phyloP scores from a whole-genome alignment of 805 yeast genomes.

The Cyberlindnera veronae region DNA sequence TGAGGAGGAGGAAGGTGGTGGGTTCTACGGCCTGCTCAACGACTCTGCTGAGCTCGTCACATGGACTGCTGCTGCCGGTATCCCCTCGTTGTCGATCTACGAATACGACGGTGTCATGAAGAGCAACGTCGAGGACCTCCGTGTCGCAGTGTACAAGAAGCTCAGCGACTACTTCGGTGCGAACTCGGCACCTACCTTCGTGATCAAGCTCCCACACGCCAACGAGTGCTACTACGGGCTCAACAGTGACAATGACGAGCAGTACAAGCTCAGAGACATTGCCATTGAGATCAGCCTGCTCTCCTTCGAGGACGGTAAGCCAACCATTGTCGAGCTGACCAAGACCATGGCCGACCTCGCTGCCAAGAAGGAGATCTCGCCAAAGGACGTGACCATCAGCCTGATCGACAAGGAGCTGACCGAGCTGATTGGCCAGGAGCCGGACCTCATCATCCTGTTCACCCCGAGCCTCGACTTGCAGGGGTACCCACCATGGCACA shows the following conservation, averaged over 20 bases:
- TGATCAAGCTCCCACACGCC: slow-evolving; percentile 64
- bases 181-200: slow-evolving; percentile 57
- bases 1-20: slow-evolving; percentile 86
- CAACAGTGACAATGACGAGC: slow-evolving; percentile 31
- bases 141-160: slow-evolving; percentile 52
- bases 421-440: slow-evolving; percentile 84
- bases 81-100: slow-evolving; percentile 66
- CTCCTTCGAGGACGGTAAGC: slow-evolving; percentile 80
- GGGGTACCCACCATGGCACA: slow-evolving; percentile 98
- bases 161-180: slow-evolving; percentile 74
- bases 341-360: slow-evolving; percentile 80
- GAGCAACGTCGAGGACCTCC: slow-evolving; percentile 50
- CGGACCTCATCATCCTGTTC: slow-evolving; percentile 81
- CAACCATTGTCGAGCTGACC: slow-evolving; percentile 84
- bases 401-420: slow-evolving; percentile 70
- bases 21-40: slow-evolving; percentile 73
- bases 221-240: slow-evolving; percentile 46
- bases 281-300: slow-evolving; percentile 65
- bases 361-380: slow-evolving; percentile 51
- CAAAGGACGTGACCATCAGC: slow-evolving; percentile 68
- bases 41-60: slow-evolving; percentile 75
- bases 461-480: slow-evolving; percentile 86
- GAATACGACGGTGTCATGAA: slow-evolving; percentile 74
- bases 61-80: slow-evolving; percentile 91
- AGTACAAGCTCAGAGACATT: slow-evolving; percentile 32